These are phyloP conservation scores for Crucihimalaya himalaica DNA, from an alignment of 345 rosid genomes.

Conservation along the genomic window DNA sequence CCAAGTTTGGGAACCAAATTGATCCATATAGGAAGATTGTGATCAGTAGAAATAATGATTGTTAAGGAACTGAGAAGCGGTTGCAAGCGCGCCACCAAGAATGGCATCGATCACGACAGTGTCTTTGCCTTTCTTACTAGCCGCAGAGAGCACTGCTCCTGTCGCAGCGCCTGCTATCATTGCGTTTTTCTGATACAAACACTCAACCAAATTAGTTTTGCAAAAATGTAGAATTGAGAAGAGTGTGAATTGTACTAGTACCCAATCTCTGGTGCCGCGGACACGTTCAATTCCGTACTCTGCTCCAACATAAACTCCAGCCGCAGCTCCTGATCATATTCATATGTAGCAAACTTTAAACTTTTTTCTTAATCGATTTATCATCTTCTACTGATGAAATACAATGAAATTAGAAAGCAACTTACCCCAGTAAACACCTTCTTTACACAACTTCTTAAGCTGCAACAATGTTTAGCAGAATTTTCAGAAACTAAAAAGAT, in stretches of 20 bases:
- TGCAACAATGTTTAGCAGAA: conserved; percentile 38
- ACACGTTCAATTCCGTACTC: conserved; percentile 72
- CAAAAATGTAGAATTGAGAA: background rate
- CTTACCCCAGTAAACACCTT: conserved; percentile 91
- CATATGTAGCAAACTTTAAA: background rate
- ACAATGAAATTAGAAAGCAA: background rate
- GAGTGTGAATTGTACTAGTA: conserved; percentile 14
- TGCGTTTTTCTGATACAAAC: conserved; percentile 71
- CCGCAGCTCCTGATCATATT: conserved; percentile 56
- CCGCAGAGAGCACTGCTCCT: conserved; percentile 70
- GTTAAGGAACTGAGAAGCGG: conserved; percentile 76
- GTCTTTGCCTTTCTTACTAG: conserved; percentile 49
- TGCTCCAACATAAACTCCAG: conserved; percentile 72
- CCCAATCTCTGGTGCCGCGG: conserved; percentile 85
- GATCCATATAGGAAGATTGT: background rate
- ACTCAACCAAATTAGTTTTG: background rate
- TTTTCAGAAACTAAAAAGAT: background rate
- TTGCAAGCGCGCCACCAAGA: conserved; percentile 77
- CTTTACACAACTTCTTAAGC: conserved; percentile 89
- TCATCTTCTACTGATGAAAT: background rate
- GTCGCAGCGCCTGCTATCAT: conserved; percentile 83
- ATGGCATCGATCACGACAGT: conserved; percentile 64
- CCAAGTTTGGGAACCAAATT: conserved; percentile 13
- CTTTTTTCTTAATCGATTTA: background rate
- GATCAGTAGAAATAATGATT: conserved; percentile 45